phyloP scores from a whole-genome alignment of 2,329 filamentous ascomycete genomes.

The Sporothrix luriei region DNA sequence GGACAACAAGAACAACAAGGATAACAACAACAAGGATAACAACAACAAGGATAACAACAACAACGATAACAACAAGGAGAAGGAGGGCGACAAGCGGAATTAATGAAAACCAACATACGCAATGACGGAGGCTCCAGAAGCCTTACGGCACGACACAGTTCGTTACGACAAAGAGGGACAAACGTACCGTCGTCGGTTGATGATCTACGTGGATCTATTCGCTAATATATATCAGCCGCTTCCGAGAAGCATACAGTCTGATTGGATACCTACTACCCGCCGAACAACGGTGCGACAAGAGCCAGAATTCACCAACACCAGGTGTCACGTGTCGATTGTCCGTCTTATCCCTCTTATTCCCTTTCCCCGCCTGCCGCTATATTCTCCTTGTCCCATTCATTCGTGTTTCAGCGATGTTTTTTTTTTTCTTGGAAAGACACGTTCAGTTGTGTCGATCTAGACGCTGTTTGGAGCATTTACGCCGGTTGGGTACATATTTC shows the following conservation, averaged over 20 bases:
- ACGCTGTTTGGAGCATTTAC: constrained; percentile 24
- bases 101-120: constrained; percentile 4
- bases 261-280: constrained; percentile 23
- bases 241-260: constrained; percentile 6
- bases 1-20: constrained; percentile 1
- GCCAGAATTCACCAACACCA: not conserved
- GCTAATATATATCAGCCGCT: constrained; percentile 6
- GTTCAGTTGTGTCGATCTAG: not conserved
- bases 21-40: not conserved
- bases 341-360: not conserved
- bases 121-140: not conserved
- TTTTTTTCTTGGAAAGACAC: not conserved
- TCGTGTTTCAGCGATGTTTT: not conserved
- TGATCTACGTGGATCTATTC: not conserved
- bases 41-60: constrained; percentile 3
- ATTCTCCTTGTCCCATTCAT: not conserved
- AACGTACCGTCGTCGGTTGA: not conserved
- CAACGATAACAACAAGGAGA: not conserved
- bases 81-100: constrained; percentile 15
- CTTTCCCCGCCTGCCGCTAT: not conserved
- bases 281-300: not conserved
- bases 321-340: constrained; percentile 11
- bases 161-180: not conserved
- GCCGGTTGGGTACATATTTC: constrained; percentile 24
- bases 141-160: not conserved